Base-by-base conservation (phyloP, 2,329 filamentous ascomycete species). In the Exophiala bonariae region DNA sequence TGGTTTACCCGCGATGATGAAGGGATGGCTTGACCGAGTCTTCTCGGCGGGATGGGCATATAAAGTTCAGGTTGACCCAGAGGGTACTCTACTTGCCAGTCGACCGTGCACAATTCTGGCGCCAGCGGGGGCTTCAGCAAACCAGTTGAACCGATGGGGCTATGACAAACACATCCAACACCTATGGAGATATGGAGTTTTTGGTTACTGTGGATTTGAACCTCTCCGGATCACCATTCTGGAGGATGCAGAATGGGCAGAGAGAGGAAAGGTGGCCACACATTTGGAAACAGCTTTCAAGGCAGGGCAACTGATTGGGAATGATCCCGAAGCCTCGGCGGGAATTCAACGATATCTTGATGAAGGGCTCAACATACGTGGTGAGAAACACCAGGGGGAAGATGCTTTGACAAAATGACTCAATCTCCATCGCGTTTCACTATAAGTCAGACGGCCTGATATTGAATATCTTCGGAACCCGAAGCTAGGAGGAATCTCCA, bases 281-380 rank as follows among this genome's bases (percentile, higher is more conserved):
- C 38, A 47, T 28, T 16, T 47, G 36, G 23, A 35, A 17, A 34
- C 44, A 16, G 44, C 44, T 16, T 41, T 41, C 30, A 23, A 28
- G 22, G 44, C 44, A 13, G 44, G 44, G 14, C 28, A 41, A 32
- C 17, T 32, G 13, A 47, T 41, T 31, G 44, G 44, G 4, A 54
- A 59, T 19, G 56, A 58, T 52, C 11, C 31, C 16, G 19, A 30
- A 22, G 42, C 42, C n/a, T 22, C 44, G 16, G n/a, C 16, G 9
- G 14, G 20, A 3, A 30, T 47, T 32, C 33, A 47, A 33, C 38
- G 31, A 7, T 47, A 41, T 23, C 22, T 47, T 6, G 44, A 47
- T 22, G 5, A 41, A 10, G 38, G 38, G 28, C 44, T 47, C 20
- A 41, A 41, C 31, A 41, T 41, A 14, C 19, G 30, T 13, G 44